A percentile compares a stretch with the other conserved stretches of the same genome.
Evolutionary conservation across 305 asterid species (phyloP).

Genomic region (Fraxinus baroniana): DNA sequence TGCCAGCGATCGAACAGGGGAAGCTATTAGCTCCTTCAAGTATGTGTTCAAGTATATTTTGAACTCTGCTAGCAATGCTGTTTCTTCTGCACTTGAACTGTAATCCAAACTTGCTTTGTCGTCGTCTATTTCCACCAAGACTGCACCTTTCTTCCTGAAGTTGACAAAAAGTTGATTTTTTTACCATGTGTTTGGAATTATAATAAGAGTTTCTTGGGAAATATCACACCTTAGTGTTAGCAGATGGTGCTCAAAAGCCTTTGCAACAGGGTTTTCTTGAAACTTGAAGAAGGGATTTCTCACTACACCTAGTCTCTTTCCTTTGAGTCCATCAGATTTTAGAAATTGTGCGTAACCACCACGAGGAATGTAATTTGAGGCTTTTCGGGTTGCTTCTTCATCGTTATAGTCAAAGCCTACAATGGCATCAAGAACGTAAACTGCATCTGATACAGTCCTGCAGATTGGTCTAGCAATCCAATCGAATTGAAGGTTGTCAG

Average conservation of each 20-base stretch:
- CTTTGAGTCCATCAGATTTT: conserved; percentile 26
- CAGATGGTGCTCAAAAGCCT: conserved; percentile 3
- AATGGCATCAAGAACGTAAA: conserved; percentile 29
- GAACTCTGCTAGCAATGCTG: conserved; percentile 36
- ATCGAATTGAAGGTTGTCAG: background rate
- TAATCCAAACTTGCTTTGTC: conserved; percentile 17
- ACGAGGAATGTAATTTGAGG: conserved; percentile 27
- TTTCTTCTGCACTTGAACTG: conserved; percentile 25
- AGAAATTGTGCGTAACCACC: conserved; percentile 32
- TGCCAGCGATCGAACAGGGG: conserved; percentile 46
- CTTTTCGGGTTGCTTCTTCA: conserved; percentile 21
- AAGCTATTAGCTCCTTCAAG: conserved; percentile 31
- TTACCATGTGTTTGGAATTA: background rate
- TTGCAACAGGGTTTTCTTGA: background rate
- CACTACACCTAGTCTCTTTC: conserved; percentile 23
- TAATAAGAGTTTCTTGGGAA: background rate
- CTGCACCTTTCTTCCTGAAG: conserved; percentile 43
- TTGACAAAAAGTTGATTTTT: background rate
- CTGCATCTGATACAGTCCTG: conserved; percentile 32
- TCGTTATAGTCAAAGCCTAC: conserved; percentile 31
- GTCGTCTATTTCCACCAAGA: conserved; percentile 36
- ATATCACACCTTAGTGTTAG: conserved; percentile 7
- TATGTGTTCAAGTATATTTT: conserved; percentile 40
- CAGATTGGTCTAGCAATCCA: conserved; percentile 23
- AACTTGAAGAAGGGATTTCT: conserved; percentile 5